phyloP scores from a whole-genome alignment of 352 stramenopile genomes.

The Phytopythium boreale region DNA sequence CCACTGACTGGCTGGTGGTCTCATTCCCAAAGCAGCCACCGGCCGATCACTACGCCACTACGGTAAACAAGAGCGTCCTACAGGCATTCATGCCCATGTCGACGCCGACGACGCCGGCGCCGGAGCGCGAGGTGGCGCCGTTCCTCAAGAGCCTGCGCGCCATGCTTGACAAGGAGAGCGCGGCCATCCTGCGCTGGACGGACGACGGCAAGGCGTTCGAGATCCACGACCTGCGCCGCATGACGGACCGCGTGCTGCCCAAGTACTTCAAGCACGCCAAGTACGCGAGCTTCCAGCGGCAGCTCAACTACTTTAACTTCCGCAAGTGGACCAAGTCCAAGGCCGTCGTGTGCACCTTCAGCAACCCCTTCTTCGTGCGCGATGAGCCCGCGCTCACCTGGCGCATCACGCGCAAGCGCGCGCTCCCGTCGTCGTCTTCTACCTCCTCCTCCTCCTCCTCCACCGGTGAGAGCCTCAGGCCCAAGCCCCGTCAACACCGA shows the following conservation, averaged over 20 bases:
- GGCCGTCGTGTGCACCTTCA: slow-evolving; percentile 73
- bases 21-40: background rate
- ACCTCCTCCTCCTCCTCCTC: background rate
- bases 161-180: slow-evolving; percentile 59
- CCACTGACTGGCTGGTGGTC: background rate
- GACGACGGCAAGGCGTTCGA: slow-evolving; percentile 54
- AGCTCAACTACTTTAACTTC: slow-evolving; percentile 93
- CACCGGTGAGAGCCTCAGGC: background rate
- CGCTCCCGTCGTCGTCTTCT: slow-evolving; percentile 15
- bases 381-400: slow-evolving; percentile 58
- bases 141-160: slow-evolving; percentile 53
- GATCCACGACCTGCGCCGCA: slow-evolving; percentile 64
- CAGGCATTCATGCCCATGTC: background rate
- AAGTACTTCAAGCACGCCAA: slow-evolving; percentile 92
- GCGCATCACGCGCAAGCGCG: slow-evolving; percentile 61
- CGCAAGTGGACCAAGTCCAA: slow-evolving; percentile 80
- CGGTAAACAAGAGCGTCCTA: background rate
- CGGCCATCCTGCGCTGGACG: slow-evolving; percentile 53
- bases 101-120: background rate
- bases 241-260: slow-evolving; percentile 82
- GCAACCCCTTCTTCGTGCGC: slow-evolving; percentile 61
- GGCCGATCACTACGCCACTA: background rate
- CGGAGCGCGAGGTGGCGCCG: slow-evolving; percentile 50
- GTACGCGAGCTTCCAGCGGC: slow-evolving; percentile 88
- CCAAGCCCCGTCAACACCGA: background rate